Base-by-base conservation (phyloP, 75 land plant species). In the Cunninghamia lanceolata region DNA sequence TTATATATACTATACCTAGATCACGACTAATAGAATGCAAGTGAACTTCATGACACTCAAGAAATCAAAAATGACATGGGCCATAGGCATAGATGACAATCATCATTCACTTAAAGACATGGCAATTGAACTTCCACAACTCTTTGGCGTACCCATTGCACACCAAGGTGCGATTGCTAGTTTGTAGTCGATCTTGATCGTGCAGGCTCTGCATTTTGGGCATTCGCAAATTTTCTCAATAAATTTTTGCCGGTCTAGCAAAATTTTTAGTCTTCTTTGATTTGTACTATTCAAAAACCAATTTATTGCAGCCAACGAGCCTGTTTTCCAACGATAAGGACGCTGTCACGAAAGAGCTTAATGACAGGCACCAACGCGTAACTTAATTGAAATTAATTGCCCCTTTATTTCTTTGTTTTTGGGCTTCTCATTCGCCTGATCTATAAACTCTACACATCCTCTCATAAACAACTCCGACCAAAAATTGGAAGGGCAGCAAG, bases 261-360 rank as follows among this genome's bases (percentile, higher is more conserved):
- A 63, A 25, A 8, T 63, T 56, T 63, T 6, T 5, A 25, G 7
- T 25, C n/a, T 63, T 7, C 1, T 63, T 63, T 25, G 68, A 25
- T 25, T 63, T 21, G 68, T 25, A n/a, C n/a, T 0, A 25, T 63
- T 25, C 68, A 0, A 63, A 21, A 21, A 4, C 28, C 43, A 39
- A 39, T 39, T 39, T 39, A 19, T 38, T 38, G 25, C 43, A 40
- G 80, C 80, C 80, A 83, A 28, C 32, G 16, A 30, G 19, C 1
- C 87, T 86, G 85, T 83, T 77, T 52, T 88, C 85, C 89, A 95
- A 94, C 78, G 93, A 89, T 45, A 95, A 95, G 89, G 92, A 95
- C 10, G 89, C 91, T 83, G 95, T 95, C 16, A 91, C 96, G 25
- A 93, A 92, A 87, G 96, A 95, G 92, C 96, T 94, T 52, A 91